Base-by-base conservation (phyloP, 2,329 filamentous ascomycete species). In the Pestalotiopsis sp. region DNA sequence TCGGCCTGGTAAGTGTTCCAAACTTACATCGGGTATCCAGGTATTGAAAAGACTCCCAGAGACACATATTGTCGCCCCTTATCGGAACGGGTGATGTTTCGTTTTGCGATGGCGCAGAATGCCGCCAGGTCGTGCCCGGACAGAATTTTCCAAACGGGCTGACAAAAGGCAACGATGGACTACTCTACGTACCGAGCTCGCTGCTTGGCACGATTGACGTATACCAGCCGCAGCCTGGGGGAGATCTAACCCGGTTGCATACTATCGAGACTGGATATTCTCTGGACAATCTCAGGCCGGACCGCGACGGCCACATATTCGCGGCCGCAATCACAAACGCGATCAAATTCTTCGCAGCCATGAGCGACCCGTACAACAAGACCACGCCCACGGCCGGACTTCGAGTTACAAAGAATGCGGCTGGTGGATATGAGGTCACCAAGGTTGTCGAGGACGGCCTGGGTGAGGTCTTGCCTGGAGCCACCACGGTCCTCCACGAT, bases 111-210 rank as follows among this genome's bases (percentile, higher is more conserved):
- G 57, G 65, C 1, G 39, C 45, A 4, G 39, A 12, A 0, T 76
- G 72, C 13, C 77, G 77, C 68, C 73, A 66, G 23, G 65, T 70
- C 3, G 74, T 75, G 0, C 71, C 71, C 0, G 73, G 75, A 9
- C 71, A 77, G 2, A 68, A 69, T 13, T 76, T 74, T 58, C 79
- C 80, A 39, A 81, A 81, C 57, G 79, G 80, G 0, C 70, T 81
- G 1, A 68, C 68, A 1, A 70, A 36, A 2, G 73, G 72, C 25
- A 68, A 67, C 6, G 74, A 77, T 14, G 75, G 74, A 4, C 71
- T 75, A 0, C 45, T 81, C 11, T 81, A 80, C 59, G 72, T 81
- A 1, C 79, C 79, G 0, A 74, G 73, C 67, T 73, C 75, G 0
- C 61, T 75, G 2, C 57, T 68, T 0, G 76, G 76, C 0, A 71